Evolutionary conservation across 2,329 filamentous ascomycete species (phyloP).

Genomic region (Exophiala xenobiotica): DNA sequence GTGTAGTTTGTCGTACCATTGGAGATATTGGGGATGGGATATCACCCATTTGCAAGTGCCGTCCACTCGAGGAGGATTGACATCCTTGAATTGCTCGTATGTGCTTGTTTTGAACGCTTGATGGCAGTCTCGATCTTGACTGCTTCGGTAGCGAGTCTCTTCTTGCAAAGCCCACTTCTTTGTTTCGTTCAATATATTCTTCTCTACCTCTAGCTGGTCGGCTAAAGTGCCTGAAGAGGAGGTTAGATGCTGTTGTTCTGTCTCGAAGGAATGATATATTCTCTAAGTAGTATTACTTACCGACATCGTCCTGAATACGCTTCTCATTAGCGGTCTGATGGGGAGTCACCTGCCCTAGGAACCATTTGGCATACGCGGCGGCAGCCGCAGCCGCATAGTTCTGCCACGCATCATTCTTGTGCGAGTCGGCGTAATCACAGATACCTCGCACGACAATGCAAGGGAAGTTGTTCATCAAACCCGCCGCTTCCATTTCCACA

Average conservation of each 20-base stretch:
- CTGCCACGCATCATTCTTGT: slow-evolving; percentile 43
- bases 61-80: slow-evolving; percentile 32
- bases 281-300: slow-evolving; percentile 1
- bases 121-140: neutral
- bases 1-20: slow-evolving; percentile 29
- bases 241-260: neutral
- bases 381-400: slow-evolving; percentile 35
- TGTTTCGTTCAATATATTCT: too few species aligned
- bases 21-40: slow-evolving; percentile 29
- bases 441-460: slow-evolving; percentile 44
- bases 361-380: slow-evolving; percentile 2
- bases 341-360: neutral
- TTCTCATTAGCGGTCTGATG: neutral
- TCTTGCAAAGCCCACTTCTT: too few species aligned
- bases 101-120: slow-evolving; percentile 2
- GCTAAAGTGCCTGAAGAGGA: too few species aligned
- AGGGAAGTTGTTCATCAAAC: slow-evolving; percentile 34
- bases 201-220: too few species aligned
- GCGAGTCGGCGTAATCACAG: slow-evolving; percentile 43
- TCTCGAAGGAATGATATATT: neutral
- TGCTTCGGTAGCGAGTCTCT: neutral
- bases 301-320: neutral
- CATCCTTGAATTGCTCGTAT: slow-evolving; percentile 36
- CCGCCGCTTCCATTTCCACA: too few species aligned
- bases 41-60: slow-evolving; percentile 40